Conservation (phyloP, 2,329 filamentous ascomycete species). For the Pseudocercospora pini-densiflorae region DNA sequence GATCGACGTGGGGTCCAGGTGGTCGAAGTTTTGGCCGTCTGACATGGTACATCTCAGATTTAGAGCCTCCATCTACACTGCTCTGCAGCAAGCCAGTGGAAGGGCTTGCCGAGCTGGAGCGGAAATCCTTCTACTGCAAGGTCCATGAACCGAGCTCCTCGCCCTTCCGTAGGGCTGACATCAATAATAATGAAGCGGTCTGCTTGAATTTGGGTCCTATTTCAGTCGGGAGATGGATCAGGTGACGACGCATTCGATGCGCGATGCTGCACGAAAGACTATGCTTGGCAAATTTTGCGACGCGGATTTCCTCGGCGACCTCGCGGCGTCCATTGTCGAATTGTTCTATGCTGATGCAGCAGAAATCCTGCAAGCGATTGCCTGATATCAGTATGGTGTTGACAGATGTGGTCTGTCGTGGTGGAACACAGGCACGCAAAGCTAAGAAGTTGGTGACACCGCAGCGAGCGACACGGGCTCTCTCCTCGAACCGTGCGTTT, state of each 20-base stretch:
- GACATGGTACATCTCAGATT: background rate
- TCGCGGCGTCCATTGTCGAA: background rate
- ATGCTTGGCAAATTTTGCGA: background rate
- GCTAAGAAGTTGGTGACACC: too few species aligned
- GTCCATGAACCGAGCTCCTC: too few species aligned
- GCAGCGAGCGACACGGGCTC: too few species aligned
- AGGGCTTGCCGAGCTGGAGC: too few species aligned
- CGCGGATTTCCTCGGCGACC: background rate
- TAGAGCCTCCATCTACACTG: too few species aligned
- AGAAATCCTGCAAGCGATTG: background rate
- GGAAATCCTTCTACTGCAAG: too few species aligned
- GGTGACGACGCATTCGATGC: background rate
- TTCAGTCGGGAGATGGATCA: background rate
- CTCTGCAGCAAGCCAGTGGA: too few species aligned
- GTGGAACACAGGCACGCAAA: background rate
- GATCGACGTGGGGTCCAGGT: slow-evolving; percentile 1
- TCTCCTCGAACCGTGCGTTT: background rate
- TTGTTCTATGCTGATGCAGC: background rate
- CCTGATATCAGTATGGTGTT: background rate
- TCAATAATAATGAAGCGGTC: too few species aligned
- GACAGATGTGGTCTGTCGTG: background rate
- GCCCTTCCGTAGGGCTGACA: too few species aligned
- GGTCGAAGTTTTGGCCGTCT: slow-evolving; percentile 2
- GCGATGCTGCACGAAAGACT: background rate
- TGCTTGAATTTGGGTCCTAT: too few species aligned